These are phyloP conservation scores for Coix lacrymajobi DNA, from an alignment of 176 grass and related monocot species.

Conservation along the genomic window DNA sequence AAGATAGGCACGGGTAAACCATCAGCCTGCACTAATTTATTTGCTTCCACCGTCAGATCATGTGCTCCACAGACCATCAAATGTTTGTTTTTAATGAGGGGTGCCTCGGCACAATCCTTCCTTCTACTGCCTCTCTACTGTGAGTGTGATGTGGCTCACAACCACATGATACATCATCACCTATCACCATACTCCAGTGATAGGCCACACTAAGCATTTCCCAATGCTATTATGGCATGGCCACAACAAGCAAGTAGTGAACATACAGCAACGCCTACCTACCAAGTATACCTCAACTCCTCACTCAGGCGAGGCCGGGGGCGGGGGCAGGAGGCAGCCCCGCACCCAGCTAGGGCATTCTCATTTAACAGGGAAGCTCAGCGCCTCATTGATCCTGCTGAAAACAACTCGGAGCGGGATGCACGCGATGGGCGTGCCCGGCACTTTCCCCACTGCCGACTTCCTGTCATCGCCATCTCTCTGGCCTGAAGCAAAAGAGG, in stretches of 20 bases:
- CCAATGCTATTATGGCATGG: background rate
- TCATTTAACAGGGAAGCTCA: slow-evolving; percentile 44
- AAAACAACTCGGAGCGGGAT: slow-evolving; percentile 89
- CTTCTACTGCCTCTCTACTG: background rate
- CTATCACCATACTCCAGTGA: background rate
- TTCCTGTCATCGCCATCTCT: slow-evolving; percentile 36
- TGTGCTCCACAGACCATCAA: background rate
- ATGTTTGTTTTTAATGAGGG: background rate
- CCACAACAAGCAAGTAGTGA: background rate
- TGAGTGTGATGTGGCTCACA: background rate
- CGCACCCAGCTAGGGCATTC: background rate
- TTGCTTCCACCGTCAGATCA: slow-evolving; percentile 14
- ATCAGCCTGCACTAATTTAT: background rate
- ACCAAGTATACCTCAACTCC: background rate
- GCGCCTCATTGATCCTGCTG: slow-evolving; percentile 87
- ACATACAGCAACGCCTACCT: background rate
- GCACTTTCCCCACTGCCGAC: slow-evolving; percentile 42
- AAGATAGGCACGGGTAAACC: background rate
- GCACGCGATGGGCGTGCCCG: slow-evolving; percentile 53
- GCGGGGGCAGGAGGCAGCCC: background rate
- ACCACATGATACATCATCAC: background rate
- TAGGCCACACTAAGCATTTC: background rate
- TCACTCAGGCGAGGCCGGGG: too few species aligned
- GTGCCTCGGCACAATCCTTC: background rate
- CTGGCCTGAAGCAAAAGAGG: slow-evolving; percentile 50